Evolutionary conservation across 140 eudicot genomes (phyloP), one percentile per base, ranked within the genome.

Genomic region (Bidens hawaiensis): DNA sequence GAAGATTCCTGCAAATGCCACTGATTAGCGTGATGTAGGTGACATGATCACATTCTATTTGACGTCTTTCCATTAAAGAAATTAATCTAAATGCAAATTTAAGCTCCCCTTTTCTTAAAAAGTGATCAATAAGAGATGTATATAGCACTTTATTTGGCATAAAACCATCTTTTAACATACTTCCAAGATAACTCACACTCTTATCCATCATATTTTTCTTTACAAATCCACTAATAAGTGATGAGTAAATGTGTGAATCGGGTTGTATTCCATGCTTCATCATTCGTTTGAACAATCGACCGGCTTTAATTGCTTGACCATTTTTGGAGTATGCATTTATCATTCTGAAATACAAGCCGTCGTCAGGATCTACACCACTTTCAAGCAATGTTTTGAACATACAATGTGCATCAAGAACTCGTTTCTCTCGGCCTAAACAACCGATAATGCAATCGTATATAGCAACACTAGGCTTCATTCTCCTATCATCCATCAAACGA

Each of bases 111-210:
- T 83, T 86, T 67, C 82, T 78, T 65, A 86, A 67, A 64, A 83
- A 83, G 4, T 78, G 83, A 34, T 70, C 72, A 21, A 81, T 86
- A 28, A 86, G 76, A 38, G 85, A 86, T 16, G 88, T 86, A 54
- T 80, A 86, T n/a, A 86, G 70, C 51, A 67, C 76, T 65, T 49
- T 82, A 61, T 83, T 67, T 24, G 95, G 95, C 70, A 60, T 28
- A 50, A 65, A 78, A 63, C 88, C 95, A 23, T 86, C 88, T 58
- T 73, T 77, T 23, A 86, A 43, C 95, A 86, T 86, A 60, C 69
- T 75, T 17, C 51, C 78, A 50, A 86, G 85, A 79, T 80, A 83
- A 38, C 45, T 54, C 33, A 75, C 76, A 62, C 81, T 73, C 50
- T 73, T 76, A 7, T 63, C 70, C 16, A 65, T 73, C 88, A 65